Evolutionary conservation across 2,329 filamentous ascomycete genomes (phyloP).

Genomic region (Phyllosticta ampelicida): DNA sequence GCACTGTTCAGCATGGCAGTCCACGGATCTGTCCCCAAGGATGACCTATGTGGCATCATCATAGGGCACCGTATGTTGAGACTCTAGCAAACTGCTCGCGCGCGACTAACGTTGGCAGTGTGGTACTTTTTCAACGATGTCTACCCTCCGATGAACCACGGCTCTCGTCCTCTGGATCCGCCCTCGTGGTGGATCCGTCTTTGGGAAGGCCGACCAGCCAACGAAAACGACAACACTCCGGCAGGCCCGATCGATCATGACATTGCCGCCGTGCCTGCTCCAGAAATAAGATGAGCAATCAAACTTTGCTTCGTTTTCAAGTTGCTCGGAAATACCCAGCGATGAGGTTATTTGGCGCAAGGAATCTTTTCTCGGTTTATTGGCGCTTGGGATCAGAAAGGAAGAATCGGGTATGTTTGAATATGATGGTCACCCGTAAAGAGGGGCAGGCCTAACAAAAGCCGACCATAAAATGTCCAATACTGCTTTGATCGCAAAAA

Average conservation of each 20-base stretch:
- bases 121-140: constrained; percentile 99
- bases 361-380: not conserved
- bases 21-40: constrained; percentile 81
- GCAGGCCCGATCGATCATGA: constrained; percentile 6
- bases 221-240: not conserved
- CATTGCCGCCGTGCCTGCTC: constrained; percentile 6
- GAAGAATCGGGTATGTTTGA: not conserved
- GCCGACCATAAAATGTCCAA: not conserved
- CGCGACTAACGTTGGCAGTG: constrained; percentile 36
- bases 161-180: constrained; percentile 76
- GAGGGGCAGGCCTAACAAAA: not conserved
- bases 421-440: not conserved
- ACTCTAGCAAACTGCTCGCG: too few relatives aligned
- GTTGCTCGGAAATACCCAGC: constrained; percentile 5
- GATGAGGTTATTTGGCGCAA: not conserved
- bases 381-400: not conserved
- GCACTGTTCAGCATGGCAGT: constrained; percentile 88
- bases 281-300: constrained; percentile 2
- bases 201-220: constrained; percentile 46
- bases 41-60: constrained; percentile 89
- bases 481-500: not conserved
- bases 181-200: constrained; percentile 81
- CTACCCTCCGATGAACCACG: constrained; percentile 81
- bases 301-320: not conserved
- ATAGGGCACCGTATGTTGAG: constrained; percentile 61